Percentiles rank a stretch among this genome's conserved stretches.
Conservation (phyloP, 176 grass and related monocot species). For the Aegilops umbellulata region DNA sequence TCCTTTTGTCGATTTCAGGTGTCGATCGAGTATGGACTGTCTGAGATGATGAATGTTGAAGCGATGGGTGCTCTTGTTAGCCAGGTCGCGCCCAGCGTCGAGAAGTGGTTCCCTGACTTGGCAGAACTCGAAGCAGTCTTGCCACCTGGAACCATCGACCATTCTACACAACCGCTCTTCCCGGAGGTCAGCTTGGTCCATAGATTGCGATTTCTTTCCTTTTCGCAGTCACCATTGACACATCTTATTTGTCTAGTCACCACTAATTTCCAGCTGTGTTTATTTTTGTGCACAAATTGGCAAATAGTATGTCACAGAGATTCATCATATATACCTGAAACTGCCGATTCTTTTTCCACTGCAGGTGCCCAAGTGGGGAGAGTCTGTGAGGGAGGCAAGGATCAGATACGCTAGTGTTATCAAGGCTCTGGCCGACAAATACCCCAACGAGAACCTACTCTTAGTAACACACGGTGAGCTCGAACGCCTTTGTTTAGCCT, state of each 20-base stretch:
- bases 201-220: not conserved
- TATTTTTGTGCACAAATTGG: not conserved
- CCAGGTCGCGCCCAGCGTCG: slow-evolving; percentile 26
- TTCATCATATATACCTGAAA: not conserved
- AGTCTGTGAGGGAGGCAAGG: slow-evolving; percentile 64
- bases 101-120: slow-evolving; percentile 60
- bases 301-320: not conserved
- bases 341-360: not conserved
- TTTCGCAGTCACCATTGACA: not conserved
- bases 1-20: slow-evolving; percentile 35
- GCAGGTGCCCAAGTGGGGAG: slow-evolving; percentile 69
- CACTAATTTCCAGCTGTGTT: too few relatives aligned
- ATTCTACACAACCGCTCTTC: slow-evolving; percentile 48
- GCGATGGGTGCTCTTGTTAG: slow-evolving; percentile 42
- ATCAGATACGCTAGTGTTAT: slow-evolving; percentile 67
- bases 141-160: slow-evolving; percentile 56
- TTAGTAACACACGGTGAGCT: slow-evolving; percentile 78
- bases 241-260: not conserved
- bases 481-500: not conserved
- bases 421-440: slow-evolving; percentile 70
- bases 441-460: slow-evolving; percentile 75
- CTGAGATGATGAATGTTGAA: slow-evolving; percentile 69
- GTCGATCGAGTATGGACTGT: slow-evolving; percentile 76
- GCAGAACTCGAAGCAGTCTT: slow-evolving; percentile 58
- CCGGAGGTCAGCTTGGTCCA: slow-evolving; percentile 37